A percentile compares a stretch with the other conserved stretches of the same genome.
phyloP scores from a whole-genome alignment of 345 rosid species.

The Zanthoxylum bungeanum region DNA sequence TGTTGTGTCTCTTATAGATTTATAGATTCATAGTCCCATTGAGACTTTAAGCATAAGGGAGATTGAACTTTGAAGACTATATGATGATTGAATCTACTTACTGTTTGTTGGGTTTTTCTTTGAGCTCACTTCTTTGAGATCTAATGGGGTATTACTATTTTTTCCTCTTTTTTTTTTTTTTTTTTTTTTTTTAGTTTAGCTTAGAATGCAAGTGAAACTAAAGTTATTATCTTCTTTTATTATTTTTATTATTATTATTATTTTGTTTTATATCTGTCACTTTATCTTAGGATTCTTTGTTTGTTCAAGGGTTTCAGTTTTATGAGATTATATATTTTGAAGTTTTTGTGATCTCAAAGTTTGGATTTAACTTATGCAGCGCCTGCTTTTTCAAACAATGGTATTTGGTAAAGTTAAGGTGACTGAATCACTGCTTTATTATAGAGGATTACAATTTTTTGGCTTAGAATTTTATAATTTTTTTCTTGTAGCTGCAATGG shows the following conservation, averaged over 20 bases:
- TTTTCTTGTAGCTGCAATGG: not conserved
- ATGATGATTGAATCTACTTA: constrained; percentile 32
- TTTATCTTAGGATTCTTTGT: constrained; percentile 30
- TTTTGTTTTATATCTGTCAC: constrained; percentile 28
- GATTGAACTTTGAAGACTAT: constrained; percentile 20
- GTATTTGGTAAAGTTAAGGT: constrained; percentile 26
- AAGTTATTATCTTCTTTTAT: constrained; percentile 26
- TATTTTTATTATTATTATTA: constrained; percentile 24
- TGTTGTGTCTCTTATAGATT: constrained; percentile 3
- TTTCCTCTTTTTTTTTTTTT: constrained; percentile 26
- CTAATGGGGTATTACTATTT: constrained; percentile 54
- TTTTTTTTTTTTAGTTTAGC: constrained; percentile 35
- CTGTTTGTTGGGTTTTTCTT: constrained; percentile 36
- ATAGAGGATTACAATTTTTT: not conserved
- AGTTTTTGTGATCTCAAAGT: constrained; percentile 32
- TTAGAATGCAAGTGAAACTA: constrained; percentile 76
- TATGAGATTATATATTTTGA: constrained; percentile 22
- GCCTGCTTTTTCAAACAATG: constrained; percentile 27
- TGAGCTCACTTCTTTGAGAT: constrained; percentile 45
- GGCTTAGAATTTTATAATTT: not conserved
- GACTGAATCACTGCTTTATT: constrained; percentile 12
- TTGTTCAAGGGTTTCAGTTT: constrained; percentile 28
- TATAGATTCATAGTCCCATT: constrained; percentile 8
- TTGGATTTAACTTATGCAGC: constrained; percentile 24
- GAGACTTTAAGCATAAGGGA: constrained; percentile 35